Evolutionary conservation across 768 basidiomycete genomes (phyloP), one percentile per base, ranked within the genome.

Genomic region (Plicaturopsis crispa): DNA sequence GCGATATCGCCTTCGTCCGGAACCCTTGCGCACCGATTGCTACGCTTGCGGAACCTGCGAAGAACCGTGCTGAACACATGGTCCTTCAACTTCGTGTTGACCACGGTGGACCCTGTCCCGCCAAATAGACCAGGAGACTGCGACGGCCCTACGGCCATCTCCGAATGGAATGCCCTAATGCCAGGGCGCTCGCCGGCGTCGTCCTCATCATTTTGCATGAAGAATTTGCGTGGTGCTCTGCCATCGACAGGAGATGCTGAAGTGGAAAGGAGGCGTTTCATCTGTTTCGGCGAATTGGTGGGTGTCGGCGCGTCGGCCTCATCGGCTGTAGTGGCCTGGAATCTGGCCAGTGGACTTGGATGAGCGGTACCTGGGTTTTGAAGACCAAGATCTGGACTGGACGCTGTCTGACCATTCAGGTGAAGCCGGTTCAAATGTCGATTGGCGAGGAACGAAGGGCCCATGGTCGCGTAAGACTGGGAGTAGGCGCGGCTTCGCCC

Each of bases 81-180:
- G 53, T 98, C 92, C 60, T 92, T 93, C 41, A 99, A 66, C 56
- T 78, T 87, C 26, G 85, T 90, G 58, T 99, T 98, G 43, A 97
- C 92, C 38, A 81, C 74, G 4, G 96, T 98, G 11, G 86, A 89
- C 1, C 94, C 94, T 2, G 83, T 86, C 3, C 93, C 94, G 23
- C 84, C 88, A 48, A 91, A 91, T 67, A 73, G 74, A 33, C 71
- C 71, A 10, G 68, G 66, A 14, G 66, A 63, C 8, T 62, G 41
- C 3, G 48, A 49, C 6, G 55, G 51, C 24, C 36, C 60, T n/a
- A 62, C 43, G 4, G 47, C 41, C 35, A 59, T 54, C 31, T 73
- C 70, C 13, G 70, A 70, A 43, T 50, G 51, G 44, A 67, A 72
- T 4, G 63, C 46, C 6, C 65, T 57, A 6, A 75, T 49, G 16